Evolutionary conservation across 148 eudicot species (phyloP).

Genomic region (Silene conica): DNA sequence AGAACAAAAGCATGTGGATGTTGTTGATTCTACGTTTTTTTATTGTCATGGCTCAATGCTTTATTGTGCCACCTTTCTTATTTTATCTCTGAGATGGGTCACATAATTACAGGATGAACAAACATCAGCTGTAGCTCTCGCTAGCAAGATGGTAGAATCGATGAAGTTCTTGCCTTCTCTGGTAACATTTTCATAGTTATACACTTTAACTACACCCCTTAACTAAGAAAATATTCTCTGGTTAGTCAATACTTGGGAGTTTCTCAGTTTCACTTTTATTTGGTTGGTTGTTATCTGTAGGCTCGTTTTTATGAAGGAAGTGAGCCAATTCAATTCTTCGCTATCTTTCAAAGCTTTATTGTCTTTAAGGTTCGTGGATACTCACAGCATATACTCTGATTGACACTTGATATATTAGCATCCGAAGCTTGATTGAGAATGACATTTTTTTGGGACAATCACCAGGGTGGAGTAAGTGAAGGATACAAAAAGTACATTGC

Average conservation of each 20-base stretch:
- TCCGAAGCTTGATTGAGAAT: conserved; percentile 6
- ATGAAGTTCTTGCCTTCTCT: conserved; percentile 78
- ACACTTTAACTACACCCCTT: background rate
- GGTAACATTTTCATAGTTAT: conserved; percentile 33
- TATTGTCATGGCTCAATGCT: conserved; percentile 8
- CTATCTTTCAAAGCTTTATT: conserved; percentile 89
- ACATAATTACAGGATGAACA: conserved; percentile 64
- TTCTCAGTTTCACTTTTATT: conserved; percentile 28
- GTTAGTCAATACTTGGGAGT: background rate
- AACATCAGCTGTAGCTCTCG: conserved; percentile 64
- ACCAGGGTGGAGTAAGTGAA: conserved; percentile 78
- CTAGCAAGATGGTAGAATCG: conserved; percentile 80
- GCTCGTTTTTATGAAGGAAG: conserved; percentile 80
- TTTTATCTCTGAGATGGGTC: conserved; percentile 1
- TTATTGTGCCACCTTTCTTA: conserved; percentile 9
- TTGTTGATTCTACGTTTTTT: background rate
- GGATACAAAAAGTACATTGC: conserved; percentile 61
- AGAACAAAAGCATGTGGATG: background rate
- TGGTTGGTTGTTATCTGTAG: conserved; percentile 37
- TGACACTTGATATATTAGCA: background rate
- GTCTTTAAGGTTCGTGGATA: conserved; percentile 60
- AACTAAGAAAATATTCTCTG: background rate
- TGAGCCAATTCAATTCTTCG: conserved; percentile 86
- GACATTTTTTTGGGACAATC: conserved; percentile 7
- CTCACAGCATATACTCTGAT: background rate